Evolutionary conservation across 495 filamentous ascomycete species (phyloP).

Genomic region (Thozetella sp.): DNA sequence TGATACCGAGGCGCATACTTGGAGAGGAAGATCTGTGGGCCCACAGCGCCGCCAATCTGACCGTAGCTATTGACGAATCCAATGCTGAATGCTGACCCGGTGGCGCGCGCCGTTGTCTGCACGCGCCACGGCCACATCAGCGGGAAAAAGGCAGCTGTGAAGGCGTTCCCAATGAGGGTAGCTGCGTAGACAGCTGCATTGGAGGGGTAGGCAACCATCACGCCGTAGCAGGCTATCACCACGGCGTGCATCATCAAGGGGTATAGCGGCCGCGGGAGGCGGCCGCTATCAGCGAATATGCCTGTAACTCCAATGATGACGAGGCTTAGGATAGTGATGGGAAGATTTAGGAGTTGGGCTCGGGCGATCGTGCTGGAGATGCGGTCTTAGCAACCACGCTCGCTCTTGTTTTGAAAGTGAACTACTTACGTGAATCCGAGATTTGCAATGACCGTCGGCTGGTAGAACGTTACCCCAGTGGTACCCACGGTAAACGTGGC

Average conservation of each 20-base stretch:
- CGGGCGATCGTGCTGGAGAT: not conserved
- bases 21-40: conserved; percentile 30
- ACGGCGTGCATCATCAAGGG: conserved; percentile 36
- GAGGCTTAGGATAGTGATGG: not conserved
- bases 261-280: conserved; percentile 39
- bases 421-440: conserved; percentile 34
- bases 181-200: conserved; percentile 36
- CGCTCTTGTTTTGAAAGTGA: conserved; percentile 5
- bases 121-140: conserved; percentile 45
- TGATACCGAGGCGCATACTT: conserved; percentile 29
- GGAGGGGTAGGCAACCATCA: conserved; percentile 38
- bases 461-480: conserved; percentile 42
- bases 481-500: conserved; percentile 34
- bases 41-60: conserved; percentile 32
- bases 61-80: conserved; percentile 40
- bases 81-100: conserved; percentile 42
- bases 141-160: conserved; percentile 36
- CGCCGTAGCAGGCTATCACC: conserved; percentile 38
- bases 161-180: conserved; percentile 35
- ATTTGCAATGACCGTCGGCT: conserved; percentile 40
- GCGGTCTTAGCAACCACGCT: too few relatives aligned
- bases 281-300: conserved; percentile 36
- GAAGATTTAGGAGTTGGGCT: not conserved
- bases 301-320: conserved; percentile 38
- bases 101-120: conserved; percentile 39